Base-by-base conservation (phyloP, 345 rosid species). In the Streptanthus diversifolius region DNA sequence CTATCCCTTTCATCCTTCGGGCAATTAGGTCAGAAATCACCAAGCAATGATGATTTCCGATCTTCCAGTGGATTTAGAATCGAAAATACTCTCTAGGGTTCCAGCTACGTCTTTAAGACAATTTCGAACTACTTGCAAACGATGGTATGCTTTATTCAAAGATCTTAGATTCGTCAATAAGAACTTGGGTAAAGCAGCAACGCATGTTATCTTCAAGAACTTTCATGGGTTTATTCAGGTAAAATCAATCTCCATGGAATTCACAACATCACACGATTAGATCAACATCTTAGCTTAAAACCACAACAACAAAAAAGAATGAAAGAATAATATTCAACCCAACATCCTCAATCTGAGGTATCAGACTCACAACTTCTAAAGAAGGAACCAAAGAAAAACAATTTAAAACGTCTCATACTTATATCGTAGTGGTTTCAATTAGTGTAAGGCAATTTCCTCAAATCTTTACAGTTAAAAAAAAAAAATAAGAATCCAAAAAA, bases 391-490 rank as follows among this genome's bases (percentile, higher is more conserved):
- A 57, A 22, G 3, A 74, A 59, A 17, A 74, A 57, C 39, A 41
- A 52, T 18, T 13, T 11, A 11, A 71, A 44, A 33, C 21, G 77
- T 11, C 65, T 48, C 68, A 40, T 32, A 55, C 44, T 22, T 37
- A 58, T 66, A 57, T 15, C 51, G 60, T 76, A 44, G 57, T 41
- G 14, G 22, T 22, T 21, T 68, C 63, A 71, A 56, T 71, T 77
- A 77, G 80, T 56, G 19, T 5, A 56, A 63, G 30, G 58, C 66
- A 54, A 69, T 8, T 59, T 67, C 72, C 61, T 71, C 67, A 64
- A 70, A 75, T 68, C 79, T 75, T 77, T 77, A 71, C 80, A 77
- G 72, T 77, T 64, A 56, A 70, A 10, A 9, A 74, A 30, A 22
- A 6, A 22, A 4, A 11, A 13, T 5, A 13, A 27, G 29, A 66